These are phyloP conservation scores for Pyrenula aspistea DNA, from an alignment of 495 filamentous ascomycete genomes.

Conservation along the genomic window DNA sequence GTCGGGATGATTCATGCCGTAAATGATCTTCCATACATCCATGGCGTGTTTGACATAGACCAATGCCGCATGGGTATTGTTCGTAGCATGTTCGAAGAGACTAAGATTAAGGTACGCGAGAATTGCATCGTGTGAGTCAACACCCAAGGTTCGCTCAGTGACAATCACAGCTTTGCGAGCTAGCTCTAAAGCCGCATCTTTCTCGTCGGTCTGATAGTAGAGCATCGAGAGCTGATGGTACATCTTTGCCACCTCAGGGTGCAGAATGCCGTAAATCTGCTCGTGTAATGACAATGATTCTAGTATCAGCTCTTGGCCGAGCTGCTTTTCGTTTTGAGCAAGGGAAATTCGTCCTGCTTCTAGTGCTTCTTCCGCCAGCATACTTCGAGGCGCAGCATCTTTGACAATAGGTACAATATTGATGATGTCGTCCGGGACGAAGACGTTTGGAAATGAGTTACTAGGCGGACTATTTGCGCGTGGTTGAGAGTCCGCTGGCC, in stretches of 20 bases:
- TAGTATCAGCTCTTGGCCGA: conserved; percentile 89
- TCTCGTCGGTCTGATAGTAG: conserved; percentile 92
- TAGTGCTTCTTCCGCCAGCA: conserved; percentile 87
- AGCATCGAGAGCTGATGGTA: conserved; percentile 93
- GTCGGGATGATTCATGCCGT: conserved; percentile 86
- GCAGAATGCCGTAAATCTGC: conserved; percentile 96
- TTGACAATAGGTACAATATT: conserved; percentile 91
- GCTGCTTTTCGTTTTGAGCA: conserved; percentile 85
- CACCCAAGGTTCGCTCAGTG: conserved; percentile 83
- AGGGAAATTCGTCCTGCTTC: conserved; percentile 93
- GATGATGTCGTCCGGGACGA: conserved; percentile 72
- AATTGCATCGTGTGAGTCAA: conserved; percentile 89
- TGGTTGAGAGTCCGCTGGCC: conserved; percentile 37
- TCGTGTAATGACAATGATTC: conserved; percentile 95
- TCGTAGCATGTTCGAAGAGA: conserved; percentile 85
- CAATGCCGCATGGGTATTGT: conserved; percentile 75
- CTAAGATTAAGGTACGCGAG: conserved; percentile 91
- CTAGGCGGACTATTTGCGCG: conserved; percentile 38
- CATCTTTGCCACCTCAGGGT: conserved; percentile 90
- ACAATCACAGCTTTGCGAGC: conserved; percentile 95
- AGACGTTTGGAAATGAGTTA: conserved; percentile 40
- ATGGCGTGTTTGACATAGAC: conserved; percentile 84
- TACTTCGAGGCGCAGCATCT: conserved; percentile 78
- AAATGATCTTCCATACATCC: conserved; percentile 93
- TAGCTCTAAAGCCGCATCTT: conserved; percentile 85